Percentiles rank a stretch among this genome's conserved stretches.
These are phyloP conservation scores for Aspergillus intermedius DNA, from an alignment of 2,329 filamentous ascomycete species.

Conservation along the genomic window DNA sequence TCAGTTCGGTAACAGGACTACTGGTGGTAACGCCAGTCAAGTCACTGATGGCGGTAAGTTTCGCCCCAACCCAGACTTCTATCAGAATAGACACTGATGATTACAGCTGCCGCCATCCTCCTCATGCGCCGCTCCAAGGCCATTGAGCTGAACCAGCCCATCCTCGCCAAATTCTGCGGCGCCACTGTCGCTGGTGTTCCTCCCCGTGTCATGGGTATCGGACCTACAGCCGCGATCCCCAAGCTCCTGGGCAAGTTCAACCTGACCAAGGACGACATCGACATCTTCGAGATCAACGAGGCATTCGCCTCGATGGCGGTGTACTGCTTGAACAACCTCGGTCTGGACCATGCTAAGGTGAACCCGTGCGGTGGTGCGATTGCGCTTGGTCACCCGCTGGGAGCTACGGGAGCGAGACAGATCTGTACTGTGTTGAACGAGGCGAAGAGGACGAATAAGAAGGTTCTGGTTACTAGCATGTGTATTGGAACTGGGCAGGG, in stretches of 20 bases:
- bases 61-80: neutral
- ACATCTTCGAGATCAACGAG: conserved; percentile 93
- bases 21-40: conserved; percentile 90
- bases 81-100: conserved; percentile 7
- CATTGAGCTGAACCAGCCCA: conserved; percentile 77
- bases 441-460: conserved; percentile 76
- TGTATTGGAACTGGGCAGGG: conserved; percentile 64
- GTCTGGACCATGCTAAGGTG: conserved; percentile 62
- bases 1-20: conserved; percentile 77
- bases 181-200: conserved; percentile 85
- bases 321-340: conserved; percentile 70
- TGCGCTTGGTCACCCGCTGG: conserved; percentile 83
- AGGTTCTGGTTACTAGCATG: conserved; percentile 88
- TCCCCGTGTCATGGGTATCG: conserved; percentile 93
- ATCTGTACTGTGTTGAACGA: conserved; percentile 88
- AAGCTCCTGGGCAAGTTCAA: conserved; percentile 81
- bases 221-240: conserved; percentile 53
- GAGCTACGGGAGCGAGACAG: conserved; percentile 81
- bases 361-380: conserved; percentile 93
- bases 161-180: conserved; percentile 89
- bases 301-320: conserved; percentile 97
- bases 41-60: conserved; percentile 77
- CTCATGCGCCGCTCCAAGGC: conserved; percentile 93
- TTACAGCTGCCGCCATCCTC: conserved; percentile 69
- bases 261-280: conserved; percentile 72